A percentile compares a stretch with the other conserved stretches of the same genome.
Evolutionary conservation across 805 yeast species (phyloP).

Genomic region (Pichia paraexigua): DNA sequence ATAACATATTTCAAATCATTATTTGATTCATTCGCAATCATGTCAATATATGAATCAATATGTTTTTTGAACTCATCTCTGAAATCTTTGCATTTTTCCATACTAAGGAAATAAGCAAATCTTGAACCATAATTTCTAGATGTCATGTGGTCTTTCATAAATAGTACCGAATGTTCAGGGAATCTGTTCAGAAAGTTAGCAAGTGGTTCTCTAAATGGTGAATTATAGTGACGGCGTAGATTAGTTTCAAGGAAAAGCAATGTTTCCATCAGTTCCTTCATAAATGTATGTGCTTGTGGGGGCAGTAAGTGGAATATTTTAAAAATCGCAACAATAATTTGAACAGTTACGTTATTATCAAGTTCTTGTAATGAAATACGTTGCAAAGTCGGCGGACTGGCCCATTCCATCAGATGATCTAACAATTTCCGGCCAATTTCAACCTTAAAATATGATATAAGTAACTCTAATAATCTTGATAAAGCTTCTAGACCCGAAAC

Average conservation of each 20-base stretch:
- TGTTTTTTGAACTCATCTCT: slow-evolving; percentile 48
- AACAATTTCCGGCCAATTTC: slow-evolving; percentile 90
- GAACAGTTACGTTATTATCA: slow-evolving; percentile 71
- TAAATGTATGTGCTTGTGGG: slow-evolving; percentile 81
- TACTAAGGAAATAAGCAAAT: slow-evolving; percentile 56
- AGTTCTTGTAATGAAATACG: slow-evolving; percentile 74
- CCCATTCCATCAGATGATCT: slow-evolving; percentile 95
- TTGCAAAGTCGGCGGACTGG: slow-evolving; percentile 71
- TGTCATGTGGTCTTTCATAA: slow-evolving; percentile 58
- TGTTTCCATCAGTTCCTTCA: slow-evolving; percentile 77
- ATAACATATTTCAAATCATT: slow-evolving; percentile 51
- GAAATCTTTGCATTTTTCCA: slow-evolving; percentile 47
- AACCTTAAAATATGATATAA: slow-evolving; percentile 90
- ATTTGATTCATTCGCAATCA: slow-evolving; percentile 38
- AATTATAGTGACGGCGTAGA: slow-evolving; percentile 72
- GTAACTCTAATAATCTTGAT: slow-evolving; percentile 73
- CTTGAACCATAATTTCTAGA: slow-evolving; percentile 58
- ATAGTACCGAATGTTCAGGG: slow-evolving; percentile 63
- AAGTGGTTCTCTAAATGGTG: slow-evolving; percentile 89
- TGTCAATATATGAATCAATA: slow-evolving; percentile 39
- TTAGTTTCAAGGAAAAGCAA: slow-evolving; percentile 73
- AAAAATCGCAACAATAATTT: slow-evolving; percentile 81
- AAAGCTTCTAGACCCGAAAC: slow-evolving; percentile 87
- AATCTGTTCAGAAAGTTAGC: slow-evolving; percentile 81
- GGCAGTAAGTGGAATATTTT: slow-evolving; percentile 90